Evolutionary conservation across 768 basidiomycete genomes (phyloP).

Genomic region (Amyloporia xantha): DNA sequence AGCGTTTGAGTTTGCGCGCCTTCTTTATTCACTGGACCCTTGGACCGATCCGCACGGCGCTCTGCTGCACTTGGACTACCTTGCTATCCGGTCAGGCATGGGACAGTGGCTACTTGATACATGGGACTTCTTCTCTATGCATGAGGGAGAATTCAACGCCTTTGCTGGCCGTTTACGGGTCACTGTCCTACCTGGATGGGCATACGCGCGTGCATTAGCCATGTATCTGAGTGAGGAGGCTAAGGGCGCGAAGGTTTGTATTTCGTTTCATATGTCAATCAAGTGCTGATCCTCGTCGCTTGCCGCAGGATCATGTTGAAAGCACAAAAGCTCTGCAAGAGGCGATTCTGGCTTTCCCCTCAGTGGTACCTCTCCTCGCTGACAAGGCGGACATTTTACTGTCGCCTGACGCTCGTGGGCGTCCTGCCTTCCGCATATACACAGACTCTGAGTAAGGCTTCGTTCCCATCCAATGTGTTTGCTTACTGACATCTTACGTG

Average conservation of each 20-base stretch:
- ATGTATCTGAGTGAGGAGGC: slow-evolving; percentile 37
- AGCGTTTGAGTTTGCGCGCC: slow-evolving; percentile 85
- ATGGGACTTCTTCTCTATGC: slow-evolving; percentile 42
- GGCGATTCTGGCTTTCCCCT: slow-evolving; percentile 75
- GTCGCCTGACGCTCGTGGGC: slow-evolving; percentile 47
- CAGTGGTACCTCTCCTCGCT: slow-evolving; percentile 73
- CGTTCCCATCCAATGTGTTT: no score
- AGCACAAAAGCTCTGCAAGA: slow-evolving; percentile 66
- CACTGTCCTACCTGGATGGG: slow-evolving; percentile 69
- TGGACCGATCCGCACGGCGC: slow-evolving; percentile 86
- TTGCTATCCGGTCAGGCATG: slow-evolving; percentile 79
- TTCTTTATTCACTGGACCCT: slow-evolving; percentile 81
- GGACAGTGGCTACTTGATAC: slow-evolving; percentile 73
- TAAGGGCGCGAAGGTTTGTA: slow-evolving; percentile 31
- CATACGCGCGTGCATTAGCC: slow-evolving; percentile 65
- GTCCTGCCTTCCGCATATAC: slow-evolving; percentile 62
- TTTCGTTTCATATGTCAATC: slow-evolving; percentile 29
- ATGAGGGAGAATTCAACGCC: slow-evolving; percentile 10
- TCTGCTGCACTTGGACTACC: slow-evolving; percentile 74
- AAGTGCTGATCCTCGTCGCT: neutral
- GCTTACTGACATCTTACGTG: no score
- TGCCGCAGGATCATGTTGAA: slow-evolving; percentile 28
- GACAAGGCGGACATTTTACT: slow-evolving; percentile 77
- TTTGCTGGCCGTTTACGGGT: slow-evolving; percentile 8
- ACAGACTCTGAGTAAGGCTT: no score